These are phyloP conservation scores for Zoysia pacifica DNA, from an alignment of 176 grass and related monocot genomes.

Conservation along the genomic window DNA sequence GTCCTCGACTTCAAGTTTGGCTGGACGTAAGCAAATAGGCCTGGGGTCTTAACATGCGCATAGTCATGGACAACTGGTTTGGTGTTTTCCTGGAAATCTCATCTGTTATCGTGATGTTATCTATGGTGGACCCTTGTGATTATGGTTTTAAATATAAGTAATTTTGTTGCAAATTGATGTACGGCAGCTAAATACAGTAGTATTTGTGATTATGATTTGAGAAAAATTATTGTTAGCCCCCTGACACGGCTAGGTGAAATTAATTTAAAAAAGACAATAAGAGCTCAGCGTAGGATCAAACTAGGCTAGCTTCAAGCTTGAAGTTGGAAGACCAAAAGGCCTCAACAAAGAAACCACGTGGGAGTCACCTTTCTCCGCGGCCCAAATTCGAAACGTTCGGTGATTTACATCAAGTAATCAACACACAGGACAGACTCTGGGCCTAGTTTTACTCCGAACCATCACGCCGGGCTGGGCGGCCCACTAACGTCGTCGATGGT, in stretches of 20 bases:
- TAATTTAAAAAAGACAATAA: too few species aligned
- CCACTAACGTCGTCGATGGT: neutral
- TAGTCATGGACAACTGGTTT: neutral
- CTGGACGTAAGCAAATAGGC: slow-evolving; percentile 54
- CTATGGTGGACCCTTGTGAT: neutral
- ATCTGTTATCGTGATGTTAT: slow-evolving; percentile 15
- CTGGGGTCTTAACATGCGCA: neutral
- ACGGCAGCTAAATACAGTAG: neutral
- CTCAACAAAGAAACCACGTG: neutral
- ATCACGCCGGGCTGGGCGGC: neutral
- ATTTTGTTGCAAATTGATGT: neutral
- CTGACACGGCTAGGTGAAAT: too few species aligned
- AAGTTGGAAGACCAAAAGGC: neutral
- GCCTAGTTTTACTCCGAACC: neutral
- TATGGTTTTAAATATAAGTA: neutral
- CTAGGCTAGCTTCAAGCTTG: neutral
- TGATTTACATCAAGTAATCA: neutral
- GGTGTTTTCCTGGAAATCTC: slow-evolving; percentile 15
- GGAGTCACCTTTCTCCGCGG: neutral
- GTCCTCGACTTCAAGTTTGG: slow-evolving; percentile 70
- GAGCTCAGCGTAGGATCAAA: neutral
- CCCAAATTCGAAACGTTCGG: neutral
- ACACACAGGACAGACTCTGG: too few species aligned
- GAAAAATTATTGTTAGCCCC: too few species aligned
- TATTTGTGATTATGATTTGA: too few species aligned